These are phyloP conservation scores for Gossypium bickii DNA, from an alignment of 345 rosid genomes.

Conservation along the genomic window DNA sequence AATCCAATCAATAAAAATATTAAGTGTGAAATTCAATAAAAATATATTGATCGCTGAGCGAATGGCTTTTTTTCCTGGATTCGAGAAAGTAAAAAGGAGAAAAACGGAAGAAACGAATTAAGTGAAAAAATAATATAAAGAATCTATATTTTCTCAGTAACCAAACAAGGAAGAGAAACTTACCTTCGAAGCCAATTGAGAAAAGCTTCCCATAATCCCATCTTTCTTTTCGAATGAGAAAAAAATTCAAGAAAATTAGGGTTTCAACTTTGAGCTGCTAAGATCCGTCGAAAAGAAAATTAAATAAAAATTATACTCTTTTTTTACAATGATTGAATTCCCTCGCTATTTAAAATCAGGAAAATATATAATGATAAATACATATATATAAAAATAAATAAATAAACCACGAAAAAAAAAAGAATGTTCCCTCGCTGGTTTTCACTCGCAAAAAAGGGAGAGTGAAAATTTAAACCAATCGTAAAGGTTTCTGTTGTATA, in stretches of 20 bases:
- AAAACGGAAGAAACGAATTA: not conserved
- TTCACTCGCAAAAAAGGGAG: not conserved
- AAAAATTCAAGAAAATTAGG: slow-evolving; percentile 2
- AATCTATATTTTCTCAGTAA: not conserved
- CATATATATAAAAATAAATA: too few species aligned
- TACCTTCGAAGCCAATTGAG: slow-evolving; percentile 63
- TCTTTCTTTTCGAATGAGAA: slow-evolving; percentile 6
- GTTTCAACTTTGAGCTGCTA: slow-evolving; percentile 11
- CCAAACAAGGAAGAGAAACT: slow-evolving; percentile 5
- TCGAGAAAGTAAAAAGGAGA: not conserved
- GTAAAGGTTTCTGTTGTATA: too few species aligned
- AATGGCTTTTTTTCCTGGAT: not conserved
- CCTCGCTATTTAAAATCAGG: slow-evolving; percentile 18
- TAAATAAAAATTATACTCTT: not conserved
- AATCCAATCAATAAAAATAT: not conserved
- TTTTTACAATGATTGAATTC: slow-evolving; percentile 17
- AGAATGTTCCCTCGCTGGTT: not conserved
- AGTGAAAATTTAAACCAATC: not conserved
- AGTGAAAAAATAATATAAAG: not conserved
- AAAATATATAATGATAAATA: not conserved
- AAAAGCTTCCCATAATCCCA: slow-evolving; percentile 58
- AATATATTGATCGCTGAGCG: not conserved
- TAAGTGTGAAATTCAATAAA: not conserved
- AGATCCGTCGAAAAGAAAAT: not conserved
- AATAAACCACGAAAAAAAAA: not conserved